A percentile compares a stretch with the other conserved stretches of the same genome.
phyloP scores from a whole-genome alignment of 192 early-diverging fungal genomes.

The Jimgerdemannia flammicorona region DNA sequence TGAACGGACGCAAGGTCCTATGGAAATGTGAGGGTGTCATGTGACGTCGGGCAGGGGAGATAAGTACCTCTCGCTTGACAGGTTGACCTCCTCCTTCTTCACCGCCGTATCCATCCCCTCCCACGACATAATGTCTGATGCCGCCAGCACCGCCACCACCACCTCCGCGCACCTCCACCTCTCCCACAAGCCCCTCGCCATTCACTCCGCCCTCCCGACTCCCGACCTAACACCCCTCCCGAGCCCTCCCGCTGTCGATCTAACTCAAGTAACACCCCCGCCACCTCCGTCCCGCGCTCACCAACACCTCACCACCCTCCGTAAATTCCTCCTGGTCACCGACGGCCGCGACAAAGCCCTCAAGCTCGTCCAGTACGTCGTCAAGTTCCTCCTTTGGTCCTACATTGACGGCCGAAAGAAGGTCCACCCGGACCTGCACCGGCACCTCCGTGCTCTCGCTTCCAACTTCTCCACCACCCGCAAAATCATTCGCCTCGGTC shows the following conservation, averaged over 20 bases:
- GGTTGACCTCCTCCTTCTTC: too few relatives aligned
- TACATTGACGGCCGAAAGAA: constrained; percentile 24
- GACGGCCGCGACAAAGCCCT: constrained; percentile 86
- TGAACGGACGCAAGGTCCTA: too few relatives aligned
- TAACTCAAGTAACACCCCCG: not conserved
- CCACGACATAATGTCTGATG: too few relatives aligned
- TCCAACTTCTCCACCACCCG: constrained; percentile 71
- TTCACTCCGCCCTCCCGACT: constrained; percentile 3
- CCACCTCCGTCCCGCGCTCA: not conserved
- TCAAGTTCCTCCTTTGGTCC: constrained; percentile 65
- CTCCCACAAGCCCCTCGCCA: not conserved
- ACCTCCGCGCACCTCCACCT: not conserved
- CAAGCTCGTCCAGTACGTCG: constrained; percentile 72
- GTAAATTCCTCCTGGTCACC: constrained; percentile 59
- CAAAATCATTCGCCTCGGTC: constrained; percentile 69
- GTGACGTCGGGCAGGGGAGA: too few relatives aligned
- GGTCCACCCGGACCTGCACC: constrained; percentile 5
- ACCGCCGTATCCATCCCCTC: too few relatives aligned
- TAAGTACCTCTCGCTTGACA: too few relatives aligned
- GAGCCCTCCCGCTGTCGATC: constrained; percentile 2
- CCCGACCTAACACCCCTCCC: constrained; percentile 4
- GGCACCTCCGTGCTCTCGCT: constrained; percentile 42
- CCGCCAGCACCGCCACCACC: not conserved
- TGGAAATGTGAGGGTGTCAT: too few relatives aligned
- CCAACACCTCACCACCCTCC: constrained; percentile 34